Percentiles rank a stretch among this genome's conserved stretches.
Conservation (phyloP, 1,284 basidiomycete genomes). For the Naganishia sp. region DNA sequence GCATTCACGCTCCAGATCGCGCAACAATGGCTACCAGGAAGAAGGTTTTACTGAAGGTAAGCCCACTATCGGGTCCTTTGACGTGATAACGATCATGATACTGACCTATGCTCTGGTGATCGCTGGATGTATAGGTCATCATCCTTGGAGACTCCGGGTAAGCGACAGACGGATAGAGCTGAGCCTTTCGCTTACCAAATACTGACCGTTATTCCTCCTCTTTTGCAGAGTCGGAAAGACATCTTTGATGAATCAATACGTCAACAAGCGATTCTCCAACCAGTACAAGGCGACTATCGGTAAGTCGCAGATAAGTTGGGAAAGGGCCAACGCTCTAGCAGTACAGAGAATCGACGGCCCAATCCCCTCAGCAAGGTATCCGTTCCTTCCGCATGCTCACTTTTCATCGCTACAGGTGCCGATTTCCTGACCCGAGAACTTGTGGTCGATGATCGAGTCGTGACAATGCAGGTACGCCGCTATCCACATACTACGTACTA, state of each 20-base stretch:
- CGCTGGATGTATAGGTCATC: constrained; percentile 69
- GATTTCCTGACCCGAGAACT: constrained; percentile 94
- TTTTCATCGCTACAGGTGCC: constrained; percentile 39
- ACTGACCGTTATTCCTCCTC: constrained; percentile 17
- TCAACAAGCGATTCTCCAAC: constrained; percentile 99
- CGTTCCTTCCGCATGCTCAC: constrained; percentile 38
- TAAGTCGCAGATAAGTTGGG: constrained; percentile 42
- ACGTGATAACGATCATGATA: too few relatives aligned
- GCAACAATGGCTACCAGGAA: constrained; percentile 59
- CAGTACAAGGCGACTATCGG: constrained; percentile 99
- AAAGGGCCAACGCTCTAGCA: neutral
- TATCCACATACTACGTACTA: neutral
- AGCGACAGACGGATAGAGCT: constrained; percentile 48
- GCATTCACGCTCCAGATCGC: neutral
- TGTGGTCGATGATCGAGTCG: constrained; percentile 95
- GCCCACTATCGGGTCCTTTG: constrained; percentile 29
- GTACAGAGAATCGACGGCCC: neutral
- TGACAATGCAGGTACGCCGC: constrained; percentile 86
- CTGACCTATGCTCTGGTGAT: too few relatives aligned
- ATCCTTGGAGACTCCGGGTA: constrained; percentile 97
- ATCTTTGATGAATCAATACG: constrained; percentile 99
- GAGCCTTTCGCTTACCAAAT: too few relatives aligned
- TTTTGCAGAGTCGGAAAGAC: constrained; percentile 90
- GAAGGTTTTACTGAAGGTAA: constrained; percentile 89
- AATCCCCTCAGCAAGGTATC: neutral